Evolutionary conservation across 768 basidiomycete species (phyloP), one percentile per base, ranked within the genome.

Genomic region (Lactarius akahatsu): DNA sequence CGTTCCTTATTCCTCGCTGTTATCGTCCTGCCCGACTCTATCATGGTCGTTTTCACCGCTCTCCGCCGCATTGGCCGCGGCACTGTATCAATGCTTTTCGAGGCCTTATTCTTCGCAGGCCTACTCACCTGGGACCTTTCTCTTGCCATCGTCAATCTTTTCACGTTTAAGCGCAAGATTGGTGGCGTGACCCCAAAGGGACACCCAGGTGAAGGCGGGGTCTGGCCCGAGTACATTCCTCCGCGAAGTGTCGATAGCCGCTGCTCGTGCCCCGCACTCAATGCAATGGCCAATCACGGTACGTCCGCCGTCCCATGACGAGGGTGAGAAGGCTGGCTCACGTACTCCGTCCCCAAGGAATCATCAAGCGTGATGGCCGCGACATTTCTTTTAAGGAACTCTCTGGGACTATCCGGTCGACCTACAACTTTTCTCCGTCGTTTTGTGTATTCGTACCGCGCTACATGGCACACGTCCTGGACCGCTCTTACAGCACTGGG

Each of bases 231-330:
- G 71, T 91, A 81, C 72, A 75, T 80, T 1, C 75, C 86, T 2
- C 82, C 89, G 0, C 76, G 74, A 62, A 80, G 85, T 8, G 84
- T 83, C 1, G 90, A 91, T 69, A 91, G 90, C 71, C 80, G 91
- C 3, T 84, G 84, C 68, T 83, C 86, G 1, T 92, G 91, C 69
- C 91, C 91, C 1, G 90, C 84, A 15, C 74, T 93, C 64, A 93
- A 94, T 69, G 87, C 89, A 0, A 79, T 94, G 84, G 90, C 91
- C 7, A 93, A 93, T 73, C 91, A 93, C 67, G 92, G 91, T 91
- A 54, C 23, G 66, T n/a, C 3, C n/a, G 18, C 11, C 10, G n/a
- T 13, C n/a, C 20, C 4, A 50, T n/a, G 47, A 23, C 47, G 4
- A 1, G n/a, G n/a, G 11, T 23, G 23, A 50, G 9, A n/a, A 23